A percentile compares a stretch with the other conserved stretches of the same genome.
These are phyloP conservation scores for Cladorrhinum sp. DNA, from an alignment of 2,329 filamentous ascomycete species.

Conservation along the genomic window DNA sequence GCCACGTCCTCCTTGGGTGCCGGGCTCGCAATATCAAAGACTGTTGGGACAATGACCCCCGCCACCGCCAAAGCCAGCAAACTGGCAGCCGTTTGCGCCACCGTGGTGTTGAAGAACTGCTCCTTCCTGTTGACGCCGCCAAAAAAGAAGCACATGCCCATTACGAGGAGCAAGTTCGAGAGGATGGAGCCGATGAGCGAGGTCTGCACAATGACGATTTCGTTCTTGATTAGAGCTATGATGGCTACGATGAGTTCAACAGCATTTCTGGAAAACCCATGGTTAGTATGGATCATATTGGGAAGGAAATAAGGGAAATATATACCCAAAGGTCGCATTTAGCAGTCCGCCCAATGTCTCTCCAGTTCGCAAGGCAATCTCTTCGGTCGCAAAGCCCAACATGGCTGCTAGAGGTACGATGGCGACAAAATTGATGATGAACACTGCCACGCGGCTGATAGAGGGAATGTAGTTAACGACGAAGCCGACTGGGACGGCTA, in stretches of 20 bases:
- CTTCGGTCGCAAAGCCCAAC: constrained; percentile 85
- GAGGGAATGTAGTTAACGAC: constrained; percentile 61
- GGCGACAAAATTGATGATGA: constrained; percentile 89
- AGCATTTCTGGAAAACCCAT: constrained; percentile 57
- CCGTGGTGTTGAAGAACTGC: constrained; percentile 88
- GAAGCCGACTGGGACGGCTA: constrained; percentile 78
- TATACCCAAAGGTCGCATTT: constrained; percentile 83
- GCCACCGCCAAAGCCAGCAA: constrained; percentile 75
- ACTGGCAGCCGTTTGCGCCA: constrained; percentile 84
- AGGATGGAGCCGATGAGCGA: constrained; percentile 89
- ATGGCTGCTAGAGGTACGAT: constrained; percentile 87
- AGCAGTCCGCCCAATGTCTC: constrained; percentile 85
- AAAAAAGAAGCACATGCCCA: constrained; percentile 92
- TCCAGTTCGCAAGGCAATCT: constrained; percentile 76
- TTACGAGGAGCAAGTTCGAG: constrained; percentile 81
- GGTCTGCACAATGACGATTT: constrained; percentile 85
- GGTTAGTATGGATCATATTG: constrained; percentile 5
- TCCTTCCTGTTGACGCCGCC: constrained; percentile 75
- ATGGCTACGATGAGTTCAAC: constrained; percentile 88
- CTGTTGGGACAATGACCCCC: constrained; percentile 83
- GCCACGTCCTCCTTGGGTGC: constrained; percentile 51
- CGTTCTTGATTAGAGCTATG: constrained; percentile 69
- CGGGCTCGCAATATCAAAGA: constrained; percentile 61
- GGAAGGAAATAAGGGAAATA: constrained; percentile 12
- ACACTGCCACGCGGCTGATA: constrained; percentile 62